phyloP scores from a whole-genome alignment of 768 basidiomycete species.

The Xerocomus spinulosus region DNA sequence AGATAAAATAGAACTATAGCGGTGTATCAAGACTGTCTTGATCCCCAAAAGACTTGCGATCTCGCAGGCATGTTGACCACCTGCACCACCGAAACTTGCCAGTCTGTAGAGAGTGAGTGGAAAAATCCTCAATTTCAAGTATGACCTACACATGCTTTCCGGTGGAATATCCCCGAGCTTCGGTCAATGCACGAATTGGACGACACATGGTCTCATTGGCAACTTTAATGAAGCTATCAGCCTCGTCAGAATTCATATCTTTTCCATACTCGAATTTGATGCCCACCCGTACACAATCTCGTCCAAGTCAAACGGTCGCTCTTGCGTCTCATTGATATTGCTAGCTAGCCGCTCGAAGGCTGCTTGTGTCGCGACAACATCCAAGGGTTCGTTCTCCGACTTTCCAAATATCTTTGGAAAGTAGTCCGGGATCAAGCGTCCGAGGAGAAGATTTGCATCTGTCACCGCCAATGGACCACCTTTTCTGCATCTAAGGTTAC shows the following conservation, averaged over 20 bases:
- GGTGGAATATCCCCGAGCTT: conserved; percentile 82
- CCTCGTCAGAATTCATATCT: not conserved
- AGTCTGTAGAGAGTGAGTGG: conserved; percentile 40
- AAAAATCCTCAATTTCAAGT: not conserved
- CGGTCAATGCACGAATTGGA: conserved; percentile 87
- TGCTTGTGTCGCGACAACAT: conserved; percentile 60
- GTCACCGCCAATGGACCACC: conserved; percentile 90
- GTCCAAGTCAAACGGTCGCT: conserved; percentile 60
- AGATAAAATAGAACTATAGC: conserved; percentile 88
- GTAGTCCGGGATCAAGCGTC: conserved; percentile 82
- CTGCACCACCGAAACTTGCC: conserved; percentile 86
- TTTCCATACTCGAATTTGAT: not conserved
- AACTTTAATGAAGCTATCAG: conserved; percentile 80
- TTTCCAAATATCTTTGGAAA: conserved; percentile 96
- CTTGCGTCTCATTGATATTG: conserved; percentile 65
- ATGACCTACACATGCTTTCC: conserved; percentile 58
- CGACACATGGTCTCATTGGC: conserved; percentile 97
- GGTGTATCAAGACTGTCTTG: conserved; percentile 81
- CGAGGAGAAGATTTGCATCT: conserved; percentile 88
- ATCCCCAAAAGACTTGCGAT: conserved; percentile 85
- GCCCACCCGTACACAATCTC: conserved; percentile 86
- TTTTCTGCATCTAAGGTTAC: conserved; percentile 47
- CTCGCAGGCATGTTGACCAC: conserved; percentile 91
- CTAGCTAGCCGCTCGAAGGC: conserved; percentile 66
- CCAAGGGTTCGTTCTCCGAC: conserved; percentile 79